Conservation (phyloP, 2,329 filamentous ascomycete species). For the Emergomyces pasteurianus region DNA sequence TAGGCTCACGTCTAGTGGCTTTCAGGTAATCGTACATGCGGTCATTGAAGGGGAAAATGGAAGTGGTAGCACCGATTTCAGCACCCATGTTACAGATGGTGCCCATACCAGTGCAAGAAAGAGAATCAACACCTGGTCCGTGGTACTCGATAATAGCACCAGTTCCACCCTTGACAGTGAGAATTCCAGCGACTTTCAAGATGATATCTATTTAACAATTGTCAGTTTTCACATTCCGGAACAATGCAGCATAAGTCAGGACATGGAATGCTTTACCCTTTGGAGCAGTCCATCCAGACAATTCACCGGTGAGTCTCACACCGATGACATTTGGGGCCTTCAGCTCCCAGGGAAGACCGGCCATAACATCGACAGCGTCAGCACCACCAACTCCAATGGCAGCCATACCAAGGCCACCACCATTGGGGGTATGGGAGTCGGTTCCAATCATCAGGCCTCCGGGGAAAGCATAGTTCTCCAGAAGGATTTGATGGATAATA, state of each 20-base stretch:
- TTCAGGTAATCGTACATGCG: constrained; percentile 92
- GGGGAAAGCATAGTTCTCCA: constrained; percentile 99
- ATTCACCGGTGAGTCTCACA: constrained; percentile 80
- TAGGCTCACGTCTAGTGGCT: constrained; percentile 79
- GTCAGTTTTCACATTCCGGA: background rate
- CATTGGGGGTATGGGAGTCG: constrained; percentile 96
- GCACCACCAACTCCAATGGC: constrained; percentile 96
- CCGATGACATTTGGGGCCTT: constrained; percentile 97
- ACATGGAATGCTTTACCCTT: constrained; percentile 53
- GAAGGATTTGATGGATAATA: constrained; percentile 97
- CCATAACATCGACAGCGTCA: constrained; percentile 98
- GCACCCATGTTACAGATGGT: constrained; percentile 64
- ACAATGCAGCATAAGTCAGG: background rate
- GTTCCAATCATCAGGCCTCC: constrained; percentile 96
- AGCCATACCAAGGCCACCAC: constrained; percentile 86
- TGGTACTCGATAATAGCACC: constrained; percentile 56
- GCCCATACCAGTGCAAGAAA: constrained; percentile 77
- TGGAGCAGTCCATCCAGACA: constrained; percentile 84
- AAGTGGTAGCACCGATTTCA: constrained; percentile 65
- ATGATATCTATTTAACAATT: constrained; percentile 60
- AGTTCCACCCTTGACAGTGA: constrained; percentile 96
- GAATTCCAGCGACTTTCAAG: constrained; percentile 88
- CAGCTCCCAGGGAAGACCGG: constrained; percentile 90
- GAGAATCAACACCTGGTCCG: constrained; percentile 58
- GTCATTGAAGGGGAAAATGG: constrained; percentile 95